Evolutionary conservation across 257 asterid species (phyloP).

Genomic region (Solanum appendiculatum): DNA sequence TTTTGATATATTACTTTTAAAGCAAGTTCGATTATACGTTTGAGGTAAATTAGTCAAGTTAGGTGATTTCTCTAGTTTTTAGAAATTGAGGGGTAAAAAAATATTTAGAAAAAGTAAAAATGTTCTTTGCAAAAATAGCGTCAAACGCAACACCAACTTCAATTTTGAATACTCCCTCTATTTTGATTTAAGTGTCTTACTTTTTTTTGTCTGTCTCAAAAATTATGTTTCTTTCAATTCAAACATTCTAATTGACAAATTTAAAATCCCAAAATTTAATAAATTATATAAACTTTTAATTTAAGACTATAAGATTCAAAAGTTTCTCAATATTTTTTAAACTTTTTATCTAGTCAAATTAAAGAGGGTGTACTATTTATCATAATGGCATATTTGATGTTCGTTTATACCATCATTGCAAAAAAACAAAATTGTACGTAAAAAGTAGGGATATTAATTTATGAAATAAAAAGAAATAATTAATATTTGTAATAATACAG

Average conservation of each 20-base stretch:
- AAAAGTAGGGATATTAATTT: neutral
- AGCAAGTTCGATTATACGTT: neutral
- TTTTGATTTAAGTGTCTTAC: too few relatives aligned
- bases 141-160: too few relatives aligned
- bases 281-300: neutral
- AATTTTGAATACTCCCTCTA: too few relatives aligned
- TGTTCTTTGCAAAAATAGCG: too few relatives aligned
- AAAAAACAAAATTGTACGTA: neutral
- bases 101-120: too few relatives aligned
- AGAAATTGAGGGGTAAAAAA: too few relatives aligned
- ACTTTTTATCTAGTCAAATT: neutral
- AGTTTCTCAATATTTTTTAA: neutral
- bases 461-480: neutral
- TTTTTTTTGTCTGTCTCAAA: too few relatives aligned
- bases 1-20: neutral
- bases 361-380: neutral
- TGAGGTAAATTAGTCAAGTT: neutral
- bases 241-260: neutral
- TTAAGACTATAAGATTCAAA: accelerated
- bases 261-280: neutral
- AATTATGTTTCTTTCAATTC: too few relatives aligned
- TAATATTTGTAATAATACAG: neutral
- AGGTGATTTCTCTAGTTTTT: too few relatives aligned
- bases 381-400: neutral
- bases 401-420: neutral